These are phyloP conservation scores for Geranomyces michiganensis DNA, from an alignment of 192 early-diverging fungal species.

Conservation along the genomic window DNA sequence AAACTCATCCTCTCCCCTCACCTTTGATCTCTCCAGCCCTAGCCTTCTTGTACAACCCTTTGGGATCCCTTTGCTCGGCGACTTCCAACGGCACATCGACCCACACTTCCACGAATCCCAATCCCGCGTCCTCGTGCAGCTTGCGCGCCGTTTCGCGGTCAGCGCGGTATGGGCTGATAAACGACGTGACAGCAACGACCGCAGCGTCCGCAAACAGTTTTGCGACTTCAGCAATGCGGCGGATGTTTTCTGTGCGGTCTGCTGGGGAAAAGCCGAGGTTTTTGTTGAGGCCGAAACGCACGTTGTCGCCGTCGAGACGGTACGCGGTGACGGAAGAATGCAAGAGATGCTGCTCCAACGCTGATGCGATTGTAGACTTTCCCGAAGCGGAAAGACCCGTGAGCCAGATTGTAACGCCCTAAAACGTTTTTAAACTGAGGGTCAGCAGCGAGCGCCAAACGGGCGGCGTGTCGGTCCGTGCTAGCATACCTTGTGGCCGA, in stretches of 20 bases:
- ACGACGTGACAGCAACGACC: conserved; percentile 80
- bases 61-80: conserved; percentile 89
- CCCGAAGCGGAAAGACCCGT: conserved; percentile 94
- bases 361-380: conserved; percentile 89
- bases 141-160: conserved; percentile 81
- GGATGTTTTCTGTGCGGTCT: conserved; percentile 94
- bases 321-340: conserved; percentile 75
- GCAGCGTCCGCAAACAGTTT: conserved; percentile 92
- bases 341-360: conserved; percentile 86
- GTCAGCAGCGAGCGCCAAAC: conserved; percentile 13
- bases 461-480: conserved; percentile 25
- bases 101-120: conserved; percentile 88
- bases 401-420: conserved; percentile 89
- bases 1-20: conserved; percentile 3
- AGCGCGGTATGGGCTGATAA: conserved; percentile 85
- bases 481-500: conserved; percentile 63
- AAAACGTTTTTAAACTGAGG: no score
- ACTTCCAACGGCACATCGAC: conserved; percentile 86
- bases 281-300: conserved; percentile 97
- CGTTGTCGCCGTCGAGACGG: conserved; percentile 95
- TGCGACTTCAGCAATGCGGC: conserved; percentile 87
- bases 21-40: conserved; percentile 88
- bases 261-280: conserved; percentile 89
- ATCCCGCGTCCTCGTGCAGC: conserved; percentile 71
- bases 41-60: conserved; percentile 96